Evolutionary conservation across 371 early-diverging fungal species (phyloP), one percentile per base, ranked within the genome.

Genomic region (Batrachochytrium dendrobatidis): DNA sequence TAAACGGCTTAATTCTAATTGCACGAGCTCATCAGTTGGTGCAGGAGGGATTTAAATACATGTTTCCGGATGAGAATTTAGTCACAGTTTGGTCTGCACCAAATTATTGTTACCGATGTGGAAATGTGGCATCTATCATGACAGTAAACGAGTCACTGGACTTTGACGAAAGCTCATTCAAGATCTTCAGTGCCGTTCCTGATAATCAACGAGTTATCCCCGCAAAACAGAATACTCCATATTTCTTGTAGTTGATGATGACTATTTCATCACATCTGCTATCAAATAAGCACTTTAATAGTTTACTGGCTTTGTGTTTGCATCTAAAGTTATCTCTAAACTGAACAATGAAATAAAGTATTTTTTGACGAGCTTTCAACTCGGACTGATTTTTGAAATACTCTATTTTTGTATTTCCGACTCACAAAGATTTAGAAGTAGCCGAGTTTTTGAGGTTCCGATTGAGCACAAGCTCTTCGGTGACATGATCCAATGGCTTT

Each of bases 81-180:
- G 99, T 99, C 25, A 99, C 99, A 1, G 95, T 99, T 34, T 99
- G 99, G 93, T 93, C 93, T 33, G 99, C 99, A 26, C 99, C 99
- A 25, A 99, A 95, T 76, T 99, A 99, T 74, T 99, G 99, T 76
- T 99, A 99, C 73, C 86, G 99, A 54, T 99, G 99, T 67, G 99
- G 99, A 26, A 99, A 99, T 72, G 92, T 98, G 43, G 99, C 99
- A 25, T 89, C 94, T 28, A 92, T 99, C 56, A 87, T 99, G 90
- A 83, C 89, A 65, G 86, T 99, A 62, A 89, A 93, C 66, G 95
- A 96, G 70, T 62, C 56, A 33, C 77, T 90, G 57, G 80, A 83
- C 49, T 82, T 89, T 70, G 87, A 84, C 71, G 94, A 87, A 67
- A 77, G 74, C 69, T 86, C 84, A 65, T 95, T 95, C 74, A 91